phyloP scores from a whole-genome alignment of 257 asterid genomes.

The Coffea eugenioides region DNA sequence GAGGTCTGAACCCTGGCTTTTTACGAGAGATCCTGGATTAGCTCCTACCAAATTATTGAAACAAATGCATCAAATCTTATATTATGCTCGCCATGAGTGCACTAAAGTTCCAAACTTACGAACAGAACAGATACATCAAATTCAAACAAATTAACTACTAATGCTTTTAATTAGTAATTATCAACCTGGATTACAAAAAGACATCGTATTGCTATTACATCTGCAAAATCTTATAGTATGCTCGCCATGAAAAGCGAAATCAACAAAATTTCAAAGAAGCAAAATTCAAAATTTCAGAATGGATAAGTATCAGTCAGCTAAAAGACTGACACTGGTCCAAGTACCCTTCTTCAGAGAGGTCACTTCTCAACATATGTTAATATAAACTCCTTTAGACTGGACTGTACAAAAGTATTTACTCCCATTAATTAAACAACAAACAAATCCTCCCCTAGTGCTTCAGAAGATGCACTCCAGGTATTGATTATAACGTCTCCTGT shows the following conservation, averaged over 20 bases:
- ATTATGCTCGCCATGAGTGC: no score
- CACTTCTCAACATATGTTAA: background rate
- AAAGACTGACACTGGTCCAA: no score
- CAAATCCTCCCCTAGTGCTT: background rate
- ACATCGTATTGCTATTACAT: background rate
- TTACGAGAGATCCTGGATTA: no score
- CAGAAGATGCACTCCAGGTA: constrained; percentile 45
- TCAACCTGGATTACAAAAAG: constrained; percentile 10
- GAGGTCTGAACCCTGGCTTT: no score
- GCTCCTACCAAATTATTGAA: no score
- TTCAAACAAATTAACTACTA: background rate
- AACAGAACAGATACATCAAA: background rate
- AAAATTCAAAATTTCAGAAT: background rate
- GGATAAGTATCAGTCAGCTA: background rate
- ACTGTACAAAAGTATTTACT: background rate
- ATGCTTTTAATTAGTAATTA: background rate
- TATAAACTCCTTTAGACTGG: background rate
- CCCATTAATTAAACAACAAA: background rate
- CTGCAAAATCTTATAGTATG: constrained; percentile 28
- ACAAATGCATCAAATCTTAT: no score
- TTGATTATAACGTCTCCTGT: constrained; percentile 30
- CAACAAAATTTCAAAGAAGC: background rate
- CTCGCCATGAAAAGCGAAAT: background rate
- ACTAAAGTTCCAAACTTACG: no score
- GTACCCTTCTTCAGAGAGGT: background rate